Evolutionary conservation across 1,139 yeast genomes (phyloP).

Genomic region (Candida labiduridarum): DNA sequence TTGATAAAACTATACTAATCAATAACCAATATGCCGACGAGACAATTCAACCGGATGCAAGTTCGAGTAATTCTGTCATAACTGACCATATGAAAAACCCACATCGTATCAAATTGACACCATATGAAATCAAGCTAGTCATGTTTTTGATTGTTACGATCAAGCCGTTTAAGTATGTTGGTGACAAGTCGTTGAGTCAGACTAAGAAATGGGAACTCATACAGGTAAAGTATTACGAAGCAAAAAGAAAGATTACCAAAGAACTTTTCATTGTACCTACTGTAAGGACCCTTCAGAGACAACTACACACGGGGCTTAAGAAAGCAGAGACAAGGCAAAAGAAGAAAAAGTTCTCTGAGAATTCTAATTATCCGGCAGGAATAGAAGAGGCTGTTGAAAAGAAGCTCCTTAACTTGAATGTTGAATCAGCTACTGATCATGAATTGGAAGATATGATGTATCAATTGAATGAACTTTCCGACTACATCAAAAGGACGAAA

Average conservation of each 20-base stretch:
- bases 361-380: slow-evolving; percentile 17
- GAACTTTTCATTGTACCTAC: slow-evolving; percentile 30
- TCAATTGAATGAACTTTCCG: slow-evolving; percentile 36
- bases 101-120: slow-evolving; percentile 30
- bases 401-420: not conserved
- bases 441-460: slow-evolving; percentile 30
- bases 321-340: slow-evolving; percentile 22
- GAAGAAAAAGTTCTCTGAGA: slow-evolving; percentile 5
- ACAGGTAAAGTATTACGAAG: slow-evolving; percentile 27
- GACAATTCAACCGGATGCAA: not conserved
- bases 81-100: slow-evolving; percentile 13
- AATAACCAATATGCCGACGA: not conserved
- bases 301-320: slow-evolving; percentile 36
- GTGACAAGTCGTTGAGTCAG: slow-evolving; percentile 35
- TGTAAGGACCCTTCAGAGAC: slow-evolving; percentile 40
- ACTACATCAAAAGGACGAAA: slow-evolving; percentile 32
- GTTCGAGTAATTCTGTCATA: not conserved
- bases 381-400: slow-evolving; percentile 16
- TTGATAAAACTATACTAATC: not conserved
- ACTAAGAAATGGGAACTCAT: slow-evolving; percentile 41
- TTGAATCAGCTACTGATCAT: not conserved
- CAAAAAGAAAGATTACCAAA: slow-evolving; percentile 18
- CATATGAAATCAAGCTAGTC: slow-evolving; percentile 32
- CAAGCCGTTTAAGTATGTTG: slow-evolving; percentile 42
- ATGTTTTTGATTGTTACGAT: slow-evolving; percentile 32